Evolutionary conservation across 1,284 basidiomycete species (phyloP).

Genomic region (Sporisorium scitamineum): DNA sequence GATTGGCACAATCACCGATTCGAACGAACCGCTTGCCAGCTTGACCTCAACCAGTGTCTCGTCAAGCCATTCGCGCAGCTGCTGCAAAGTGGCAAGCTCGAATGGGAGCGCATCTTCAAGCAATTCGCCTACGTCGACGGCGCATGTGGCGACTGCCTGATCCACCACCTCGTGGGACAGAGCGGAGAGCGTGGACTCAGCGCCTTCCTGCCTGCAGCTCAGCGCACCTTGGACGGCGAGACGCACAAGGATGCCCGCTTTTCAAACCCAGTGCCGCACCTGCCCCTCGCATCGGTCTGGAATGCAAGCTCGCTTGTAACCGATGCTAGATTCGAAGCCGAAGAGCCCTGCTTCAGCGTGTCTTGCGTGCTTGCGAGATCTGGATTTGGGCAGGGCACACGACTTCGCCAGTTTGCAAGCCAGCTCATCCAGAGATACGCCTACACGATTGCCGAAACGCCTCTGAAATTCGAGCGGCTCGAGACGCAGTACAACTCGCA

Average conservation of each 20-base stretch:
- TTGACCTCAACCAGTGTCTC: conserved; percentile 38
- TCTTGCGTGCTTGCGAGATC: conserved; percentile 27
- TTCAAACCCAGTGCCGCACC: conserved; percentile 24
- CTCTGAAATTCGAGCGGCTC: conserved; percentile 34
- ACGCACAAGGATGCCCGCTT: neutral
- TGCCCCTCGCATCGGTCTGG: conserved; percentile 36
- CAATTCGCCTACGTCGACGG: conserved; percentile 32
- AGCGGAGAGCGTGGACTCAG: conserved; percentile 36
- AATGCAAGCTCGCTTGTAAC: conserved; percentile 4
- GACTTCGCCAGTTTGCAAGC: conserved; percentile 26
- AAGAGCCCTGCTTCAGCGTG: conserved; percentile 32
- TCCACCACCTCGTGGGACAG: conserved; percentile 39
- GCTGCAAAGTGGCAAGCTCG: conserved; percentile 4
- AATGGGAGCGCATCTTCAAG: conserved; percentile 50
- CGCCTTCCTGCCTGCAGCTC: conserved; percentile 37
- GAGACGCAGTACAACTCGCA: conserved; percentile 26
- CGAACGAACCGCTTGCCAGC: conserved; percentile 33
- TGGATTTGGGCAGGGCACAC: conserved; percentile 16
- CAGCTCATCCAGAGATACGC: conserved; percentile 48
- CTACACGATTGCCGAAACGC: conserved; percentile 43
- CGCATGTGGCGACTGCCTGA: conserved; percentile 52
- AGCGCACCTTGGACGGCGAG: conserved; percentile 15
- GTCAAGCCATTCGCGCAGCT: conserved; percentile 5
- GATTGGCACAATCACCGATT: conserved; percentile 25
- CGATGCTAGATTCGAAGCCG: conserved; percentile 9